Evolutionary conservation across 2,329 filamentous ascomycete species (phyloP).

Genomic region (Fusarium sp.): DNA sequence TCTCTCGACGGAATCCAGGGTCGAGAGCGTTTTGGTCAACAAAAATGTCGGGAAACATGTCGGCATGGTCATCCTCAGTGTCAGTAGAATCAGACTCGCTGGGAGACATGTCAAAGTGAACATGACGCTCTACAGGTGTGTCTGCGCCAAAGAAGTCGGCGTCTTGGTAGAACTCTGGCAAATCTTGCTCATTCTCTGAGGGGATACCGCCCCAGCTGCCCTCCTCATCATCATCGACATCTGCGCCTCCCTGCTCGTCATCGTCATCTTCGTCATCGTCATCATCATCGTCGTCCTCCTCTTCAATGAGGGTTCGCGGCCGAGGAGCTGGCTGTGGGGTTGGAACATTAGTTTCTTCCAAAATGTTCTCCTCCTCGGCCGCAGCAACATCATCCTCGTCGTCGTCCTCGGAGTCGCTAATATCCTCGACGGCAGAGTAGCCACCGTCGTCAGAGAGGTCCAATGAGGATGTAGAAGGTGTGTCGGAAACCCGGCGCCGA

Average conservation of each 20-base stretch:
- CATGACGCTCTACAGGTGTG: slow-evolving; percentile 65
- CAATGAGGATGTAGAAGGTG: slow-evolving; percentile 64
- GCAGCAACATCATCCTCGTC: slow-evolving; percentile 82
- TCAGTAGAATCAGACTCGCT: slow-evolving; percentile 76
- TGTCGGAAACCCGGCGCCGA: slow-evolving; percentile 61
- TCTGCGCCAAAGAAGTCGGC: slow-evolving; percentile 56
- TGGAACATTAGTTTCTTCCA: slow-evolving; percentile 57
- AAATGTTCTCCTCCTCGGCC: slow-evolving; percentile 81
- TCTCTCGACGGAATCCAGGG: slow-evolving; percentile 76
- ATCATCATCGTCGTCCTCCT: slow-evolving; percentile 53
- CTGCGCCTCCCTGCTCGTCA: slow-evolving; percentile 51
- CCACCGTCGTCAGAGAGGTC: slow-evolving; percentile 76
- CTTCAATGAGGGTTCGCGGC: slow-evolving; percentile 51
- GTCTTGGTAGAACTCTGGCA: slow-evolving; percentile 55
- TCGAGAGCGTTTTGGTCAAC: slow-evolving; percentile 79
- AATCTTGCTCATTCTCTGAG: slow-evolving; percentile 57
- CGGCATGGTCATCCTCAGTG: slow-evolving; percentile 69
- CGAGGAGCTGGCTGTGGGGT: slow-evolving; percentile 59
- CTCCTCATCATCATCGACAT: slow-evolving; percentile 52
- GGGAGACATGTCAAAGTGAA: slow-evolving; percentile 77
- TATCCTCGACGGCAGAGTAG: slow-evolving; percentile 81
- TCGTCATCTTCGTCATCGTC: slow-evolving; percentile 53
- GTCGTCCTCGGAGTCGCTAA: slow-evolving; percentile 80
- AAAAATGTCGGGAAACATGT: slow-evolving; percentile 82
- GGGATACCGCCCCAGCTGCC: slow-evolving; percentile 67